Conservation (phyloP, 305 asterid genomes). For the Stenogyne calaminthoides region DNA sequence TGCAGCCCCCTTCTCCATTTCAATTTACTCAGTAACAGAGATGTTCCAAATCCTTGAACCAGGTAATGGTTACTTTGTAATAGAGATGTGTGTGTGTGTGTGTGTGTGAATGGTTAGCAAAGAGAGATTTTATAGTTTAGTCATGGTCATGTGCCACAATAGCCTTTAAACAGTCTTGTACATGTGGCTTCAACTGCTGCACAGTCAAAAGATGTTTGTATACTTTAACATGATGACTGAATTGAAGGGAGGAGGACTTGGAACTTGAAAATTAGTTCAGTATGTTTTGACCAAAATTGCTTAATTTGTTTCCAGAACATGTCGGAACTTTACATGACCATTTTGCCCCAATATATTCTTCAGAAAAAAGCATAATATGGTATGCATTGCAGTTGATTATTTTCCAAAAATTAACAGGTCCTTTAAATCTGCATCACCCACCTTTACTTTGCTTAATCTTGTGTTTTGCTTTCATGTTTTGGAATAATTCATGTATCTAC, state of each 20-base stretch:
- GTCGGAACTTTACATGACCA: background rate
- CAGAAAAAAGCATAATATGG: slow-evolving; percentile 6
- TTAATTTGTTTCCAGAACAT: background rate
- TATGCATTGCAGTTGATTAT: background rate
- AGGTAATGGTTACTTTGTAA: background rate
- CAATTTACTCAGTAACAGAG: slow-evolving; percentile 15
- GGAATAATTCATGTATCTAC: slow-evolving; percentile 27
- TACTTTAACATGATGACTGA: background rate
- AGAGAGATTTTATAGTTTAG: background rate
- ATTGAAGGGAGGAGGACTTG: background rate
- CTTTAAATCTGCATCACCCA: background rate
- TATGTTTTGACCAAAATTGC: background rate
- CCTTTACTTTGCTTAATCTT: slow-evolving; percentile 20
- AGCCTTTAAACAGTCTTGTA: background rate
- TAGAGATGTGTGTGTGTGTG: no score
- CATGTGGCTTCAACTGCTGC: slow-evolving; percentile 14
- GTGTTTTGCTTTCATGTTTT: slow-evolving; percentile 23
- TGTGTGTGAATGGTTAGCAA: background rate
- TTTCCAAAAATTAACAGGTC: slow-evolving; percentile 9
- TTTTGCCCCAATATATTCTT: slow-evolving; percentile 4
- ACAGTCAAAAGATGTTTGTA: background rate
- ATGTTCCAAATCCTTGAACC: slow-evolving; percentile 17
- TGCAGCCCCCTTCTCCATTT: slow-evolving; percentile 3
- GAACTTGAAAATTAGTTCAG: background rate
- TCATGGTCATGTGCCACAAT: background rate